A percentile compares a stretch with the other conserved stretches of the same genome.
phyloP scores from a whole-genome alignment of 176 grass and related monocot genomes.

The Avena atlantica region DNA sequence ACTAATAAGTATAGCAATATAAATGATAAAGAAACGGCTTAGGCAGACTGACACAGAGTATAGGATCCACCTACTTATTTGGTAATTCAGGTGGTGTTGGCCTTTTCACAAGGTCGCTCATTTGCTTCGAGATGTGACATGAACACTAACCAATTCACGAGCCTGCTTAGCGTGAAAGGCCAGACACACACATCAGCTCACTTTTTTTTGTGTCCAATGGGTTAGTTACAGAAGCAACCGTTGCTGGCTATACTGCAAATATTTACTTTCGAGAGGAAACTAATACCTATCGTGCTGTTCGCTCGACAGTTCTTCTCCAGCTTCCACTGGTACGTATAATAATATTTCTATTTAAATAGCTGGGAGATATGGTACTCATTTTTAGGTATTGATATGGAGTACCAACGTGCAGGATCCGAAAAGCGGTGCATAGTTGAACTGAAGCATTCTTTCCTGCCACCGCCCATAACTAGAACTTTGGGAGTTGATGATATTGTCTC shows the following conservation, averaged over 20 bases:
- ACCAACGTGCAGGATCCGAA: neutral
- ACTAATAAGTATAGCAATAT: neutral
- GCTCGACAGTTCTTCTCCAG: neutral
- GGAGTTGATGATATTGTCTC: neutral
- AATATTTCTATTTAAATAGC: neutral
- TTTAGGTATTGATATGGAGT: neutral
- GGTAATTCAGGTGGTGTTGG: neutral
- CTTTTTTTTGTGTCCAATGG: neutral
- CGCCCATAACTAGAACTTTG: neutral
- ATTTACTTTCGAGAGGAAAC: neutral
- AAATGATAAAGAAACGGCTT: neutral
- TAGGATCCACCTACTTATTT: neutral
- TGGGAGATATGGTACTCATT: neutral
- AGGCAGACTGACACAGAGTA: neutral
- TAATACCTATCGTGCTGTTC: neutral
- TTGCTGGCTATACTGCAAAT: neutral
- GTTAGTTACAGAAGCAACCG: neutral
- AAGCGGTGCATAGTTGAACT: neutral
- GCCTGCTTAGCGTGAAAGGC: neutral
- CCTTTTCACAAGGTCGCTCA: neutral
- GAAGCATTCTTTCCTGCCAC: neutral
- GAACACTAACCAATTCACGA: neutral
- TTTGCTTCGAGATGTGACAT: constrained; percentile 15
- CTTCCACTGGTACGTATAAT: neutral
- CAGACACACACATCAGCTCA: neutral